Evolutionary conservation across 805 yeast genomes (phyloP).

Genomic region (Nakazawaea pomicola): DNA sequence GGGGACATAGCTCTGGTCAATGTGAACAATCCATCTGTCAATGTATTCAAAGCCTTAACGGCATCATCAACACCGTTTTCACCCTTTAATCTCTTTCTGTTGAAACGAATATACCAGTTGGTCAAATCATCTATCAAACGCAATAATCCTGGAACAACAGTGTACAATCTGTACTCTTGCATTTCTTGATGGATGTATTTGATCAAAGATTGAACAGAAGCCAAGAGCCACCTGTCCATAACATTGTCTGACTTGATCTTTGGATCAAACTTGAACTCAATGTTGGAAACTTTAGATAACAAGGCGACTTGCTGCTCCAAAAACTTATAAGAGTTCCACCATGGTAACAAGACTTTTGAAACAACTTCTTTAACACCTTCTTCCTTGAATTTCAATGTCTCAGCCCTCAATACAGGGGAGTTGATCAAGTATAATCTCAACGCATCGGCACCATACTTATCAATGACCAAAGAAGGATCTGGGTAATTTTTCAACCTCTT

Average conservation of each 20-base stretch:
- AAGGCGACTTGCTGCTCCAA: constrained; percentile 91
- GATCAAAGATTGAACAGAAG: constrained; percentile 91
- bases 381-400: constrained; percentile 93
- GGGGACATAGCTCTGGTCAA: constrained; percentile 97
- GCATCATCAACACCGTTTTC: constrained; percentile 84
- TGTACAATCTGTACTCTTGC: constrained; percentile 84
- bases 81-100: constrained; percentile 97
- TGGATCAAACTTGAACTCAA: constrained; percentile 71
- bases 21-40: constrained; percentile 84
- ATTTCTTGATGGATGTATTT: constrained; percentile 85
- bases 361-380: constrained; percentile 99
- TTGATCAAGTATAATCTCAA: constrained; percentile 91
- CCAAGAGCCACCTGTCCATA: constrained; percentile 96
- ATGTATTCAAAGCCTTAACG: constrained; percentile 79
- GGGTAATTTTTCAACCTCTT: constrained; percentile 97
- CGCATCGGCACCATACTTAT: constrained; percentile 96
- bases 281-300: constrained; percentile 66
- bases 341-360: constrained; percentile 91
- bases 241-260: constrained; percentile 68
- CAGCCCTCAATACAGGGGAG: constrained; percentile 96
- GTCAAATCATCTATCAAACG: constrained; percentile 90
- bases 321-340: constrained; percentile 98
- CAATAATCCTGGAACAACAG: constrained; percentile 91
- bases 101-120: constrained; percentile 98
- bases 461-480: constrained; percentile 78